Base-by-base conservation (phyloP, 192 early-diverging fungal species). In the Lobosporangium transversale region DNA sequence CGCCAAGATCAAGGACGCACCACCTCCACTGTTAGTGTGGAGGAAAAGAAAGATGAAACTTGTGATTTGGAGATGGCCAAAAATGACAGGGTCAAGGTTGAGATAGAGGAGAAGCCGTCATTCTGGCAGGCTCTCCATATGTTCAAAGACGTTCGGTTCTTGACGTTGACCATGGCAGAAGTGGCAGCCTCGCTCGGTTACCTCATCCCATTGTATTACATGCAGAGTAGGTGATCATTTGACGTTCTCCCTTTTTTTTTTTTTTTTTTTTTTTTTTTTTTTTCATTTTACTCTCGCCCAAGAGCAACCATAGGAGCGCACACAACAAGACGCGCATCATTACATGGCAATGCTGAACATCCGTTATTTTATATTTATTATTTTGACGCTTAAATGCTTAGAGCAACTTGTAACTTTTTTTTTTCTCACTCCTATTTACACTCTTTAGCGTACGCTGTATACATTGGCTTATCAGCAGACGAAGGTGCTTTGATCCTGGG, bases 401-500 rank as follows among this genome's bases (percentile, higher is more conserved):
- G n/a, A n/a, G n/a, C n/a, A n/a, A n/a, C n/a, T n/a, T n/a, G n/a
- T n/a, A n/a, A n/a, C 21, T 33, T 26, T 8, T 40, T 20, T 36
- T 1, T 36, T 20, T 55, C 45, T 36, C 27, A 10, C 14, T 40
- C 14, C 37, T 40, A 7, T 40, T 40, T 40, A 14, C 7, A 40
- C 37, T 10, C n/a, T n/a, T 10, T 14, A 71, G 69, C 69, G 10
- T 71, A 71, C 23, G 69, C 69, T 5, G 61, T 71, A 20, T 71
- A 48, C 18, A 71, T 71, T n/a, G 69, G 69, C 20, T 31, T 71
- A 18, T 48, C 69, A 1, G 52, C 61, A 11, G 61, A 71, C 26
- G 45, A 71, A 43, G 69, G 69, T 30, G 69, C 69, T 49, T 17
- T 71, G 37, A 71, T 71, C 37, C 31, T 71, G 9, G 69, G 69